Evolutionary conservation across 1,284 basidiomycete species (phyloP).

Genomic region (Megacollybia platyphylla): DNA sequence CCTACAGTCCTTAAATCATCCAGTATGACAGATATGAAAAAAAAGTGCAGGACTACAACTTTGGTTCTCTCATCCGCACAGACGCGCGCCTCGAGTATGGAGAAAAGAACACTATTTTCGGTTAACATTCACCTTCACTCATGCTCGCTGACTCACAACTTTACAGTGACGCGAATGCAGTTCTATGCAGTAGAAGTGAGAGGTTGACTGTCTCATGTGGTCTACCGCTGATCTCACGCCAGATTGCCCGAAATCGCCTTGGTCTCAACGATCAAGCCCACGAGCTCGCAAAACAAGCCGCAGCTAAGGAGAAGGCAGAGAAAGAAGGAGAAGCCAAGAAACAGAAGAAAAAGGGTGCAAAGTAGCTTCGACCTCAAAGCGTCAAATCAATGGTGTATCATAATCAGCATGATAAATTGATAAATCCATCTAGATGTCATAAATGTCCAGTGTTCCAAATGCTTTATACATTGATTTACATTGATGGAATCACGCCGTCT

Average conservation of each 20-base stretch:
- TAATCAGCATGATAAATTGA: too few species aligned
- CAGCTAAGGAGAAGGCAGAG: slow-evolving; percentile 40
- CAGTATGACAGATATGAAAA: slow-evolving; percentile 56
- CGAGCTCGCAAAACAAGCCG: slow-evolving; percentile 64
- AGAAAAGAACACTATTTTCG: slow-evolving; percentile 91
- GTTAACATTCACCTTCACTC: slow-evolving; percentile 73
- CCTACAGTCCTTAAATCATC: neutral
- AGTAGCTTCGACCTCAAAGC: neutral
- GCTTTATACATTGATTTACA: slow-evolving; percentile 1
- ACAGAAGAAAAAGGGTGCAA: slow-evolving; percentile 6
- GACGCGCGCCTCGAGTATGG: slow-evolving; percentile 78
- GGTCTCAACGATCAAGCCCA: slow-evolving; percentile 90
- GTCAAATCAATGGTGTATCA: too few species aligned
- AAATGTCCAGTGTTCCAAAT: neutral
- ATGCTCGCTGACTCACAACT: slow-evolving; percentile 9
- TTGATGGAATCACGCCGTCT: slow-evolving; percentile 4
- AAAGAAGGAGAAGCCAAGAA: slow-evolving; percentile 22
- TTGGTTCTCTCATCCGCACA: slow-evolving; percentile 88
- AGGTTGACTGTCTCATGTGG: slow-evolving; percentile 4
- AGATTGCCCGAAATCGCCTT: slow-evolving; percentile 87
- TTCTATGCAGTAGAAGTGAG: slow-evolving; percentile 86
- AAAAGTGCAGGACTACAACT: slow-evolving; percentile 89
- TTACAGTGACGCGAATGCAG: slow-evolving; percentile 18
- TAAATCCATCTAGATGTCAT: too few species aligned
- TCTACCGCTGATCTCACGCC: slow-evolving; percentile 1